phyloP scores from a whole-genome alignment of 495 filamentous ascomycete species.

The Margaritispora aquatica region DNA sequence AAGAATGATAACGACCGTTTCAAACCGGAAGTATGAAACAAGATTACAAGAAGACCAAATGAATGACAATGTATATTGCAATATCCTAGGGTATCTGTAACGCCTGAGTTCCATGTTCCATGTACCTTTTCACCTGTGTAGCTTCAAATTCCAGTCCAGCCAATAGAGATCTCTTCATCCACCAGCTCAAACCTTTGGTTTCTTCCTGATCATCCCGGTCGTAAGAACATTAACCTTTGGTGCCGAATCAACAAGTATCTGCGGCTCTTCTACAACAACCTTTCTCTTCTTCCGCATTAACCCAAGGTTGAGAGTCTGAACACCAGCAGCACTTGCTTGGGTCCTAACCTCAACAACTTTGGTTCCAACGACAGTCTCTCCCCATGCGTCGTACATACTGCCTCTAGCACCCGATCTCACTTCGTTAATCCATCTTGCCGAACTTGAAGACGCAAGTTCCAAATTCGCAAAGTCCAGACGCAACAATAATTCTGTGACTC shows the following conservation, averaged over 20 bases:
- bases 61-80: background rate
- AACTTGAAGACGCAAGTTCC: constrained; percentile 61
- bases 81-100: background rate
- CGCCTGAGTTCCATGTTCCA: background rate
- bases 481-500: constrained; percentile 72
- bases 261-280: constrained; percentile 13
- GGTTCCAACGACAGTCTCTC: constrained; percentile 15
- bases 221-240: constrained; percentile 52
- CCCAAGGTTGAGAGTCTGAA: constrained; percentile 27
- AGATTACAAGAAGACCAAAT: background rate
- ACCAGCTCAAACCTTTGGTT: constrained; percentile 42
- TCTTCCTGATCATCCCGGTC: constrained; percentile 57
- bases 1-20: too few relatives aligned
- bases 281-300: constrained; percentile 29
- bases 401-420: constrained; percentile 41
- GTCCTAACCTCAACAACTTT: constrained; percentile 10
- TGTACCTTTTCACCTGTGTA: background rate
- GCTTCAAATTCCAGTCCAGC: background rate
- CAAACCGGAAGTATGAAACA: too few relatives aligned
- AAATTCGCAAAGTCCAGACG: constrained; percentile 75
- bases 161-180: background rate
- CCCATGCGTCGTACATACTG: constrained; percentile 29
- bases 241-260: background rate
- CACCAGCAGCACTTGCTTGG: constrained; percentile 18
- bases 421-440: constrained; percentile 63